These are phyloP conservation scores for Leccinellum albellum DNA, from an alignment of 768 basidiomycete genomes.

Conservation along the genomic window DNA sequence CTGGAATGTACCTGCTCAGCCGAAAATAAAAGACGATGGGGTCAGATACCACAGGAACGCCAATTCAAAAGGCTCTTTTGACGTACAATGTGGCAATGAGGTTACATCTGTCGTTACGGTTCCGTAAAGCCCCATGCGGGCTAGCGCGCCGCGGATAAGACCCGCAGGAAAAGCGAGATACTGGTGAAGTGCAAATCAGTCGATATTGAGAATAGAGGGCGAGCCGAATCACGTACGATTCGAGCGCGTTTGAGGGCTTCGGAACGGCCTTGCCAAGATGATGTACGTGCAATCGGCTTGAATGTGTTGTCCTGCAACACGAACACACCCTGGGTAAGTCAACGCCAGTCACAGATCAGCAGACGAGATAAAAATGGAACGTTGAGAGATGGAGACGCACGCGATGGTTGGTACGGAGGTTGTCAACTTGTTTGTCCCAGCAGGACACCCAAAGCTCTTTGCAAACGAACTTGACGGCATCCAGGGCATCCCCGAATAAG, in stretches of 20 bases:
- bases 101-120: constrained; percentile 77
- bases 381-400: constrained; percentile 39
- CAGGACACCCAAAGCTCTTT: constrained; percentile 92
- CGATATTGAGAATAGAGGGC: neutral
- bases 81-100: constrained; percentile 80
- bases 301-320: constrained; percentile 91
- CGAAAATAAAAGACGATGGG: neutral
- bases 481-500: constrained; percentile 78
- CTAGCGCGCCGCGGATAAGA: constrained; percentile 78
- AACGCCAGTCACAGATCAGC: neutral
- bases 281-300: constrained; percentile 77
- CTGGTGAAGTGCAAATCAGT: constrained; percentile 34
- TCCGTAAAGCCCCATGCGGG: constrained; percentile 70
- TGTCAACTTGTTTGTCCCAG: constrained; percentile 95
- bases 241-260: constrained; percentile 70
- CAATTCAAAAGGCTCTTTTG: neutral
- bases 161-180: constrained; percentile 81
- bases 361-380: neutral
- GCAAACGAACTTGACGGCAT: constrained; percentile 92
- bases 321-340: constrained; percentile 71
- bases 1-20: constrained; percentile 71
- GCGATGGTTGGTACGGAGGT: constrained; percentile 90
- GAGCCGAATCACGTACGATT: constrained; percentile 44
- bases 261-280: constrained; percentile 75
- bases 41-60: neutral